Conservation (phyloP, 1,284 basidiomycete species). For the Ceratobasidium sp. region DNA sequence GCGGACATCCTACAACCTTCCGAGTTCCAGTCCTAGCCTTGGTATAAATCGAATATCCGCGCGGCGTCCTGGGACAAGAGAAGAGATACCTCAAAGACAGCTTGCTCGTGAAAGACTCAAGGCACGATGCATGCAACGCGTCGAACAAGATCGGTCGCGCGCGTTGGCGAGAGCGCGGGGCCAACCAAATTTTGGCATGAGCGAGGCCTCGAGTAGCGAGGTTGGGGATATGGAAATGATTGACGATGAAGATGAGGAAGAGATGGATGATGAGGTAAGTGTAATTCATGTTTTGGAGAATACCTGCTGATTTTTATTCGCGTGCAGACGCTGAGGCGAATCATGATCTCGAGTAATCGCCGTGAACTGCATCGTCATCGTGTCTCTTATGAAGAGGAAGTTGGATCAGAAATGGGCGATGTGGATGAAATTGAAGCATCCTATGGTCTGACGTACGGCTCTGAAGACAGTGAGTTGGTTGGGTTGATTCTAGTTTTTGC, state of each 20-base stretch:
- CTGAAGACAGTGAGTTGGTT: slow-evolving; percentile 23
- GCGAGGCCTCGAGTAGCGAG: slow-evolving; percentile 42
- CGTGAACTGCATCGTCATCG: slow-evolving; percentile 37
- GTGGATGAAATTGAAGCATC: slow-evolving; percentile 39
- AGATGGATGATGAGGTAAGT: slow-evolving; percentile 35
- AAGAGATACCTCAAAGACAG: slow-evolving; percentile 36
- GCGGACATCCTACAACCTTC: slow-evolving; percentile 8
- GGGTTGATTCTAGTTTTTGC: neutral
- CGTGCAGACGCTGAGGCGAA: slow-evolving; percentile 30
- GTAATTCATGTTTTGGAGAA: too few species aligned
- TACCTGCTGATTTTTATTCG: neutral
- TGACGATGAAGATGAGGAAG: slow-evolving; percentile 41
- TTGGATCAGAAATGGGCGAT: slow-evolving; percentile 39
- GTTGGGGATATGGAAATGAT: slow-evolving; percentile 39
- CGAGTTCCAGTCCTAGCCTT: slow-evolving; percentile 17
- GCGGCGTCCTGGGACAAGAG: slow-evolving; percentile 14
- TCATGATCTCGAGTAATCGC: slow-evolving; percentile 39
- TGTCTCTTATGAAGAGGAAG: slow-evolving; percentile 39
- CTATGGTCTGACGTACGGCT: slow-evolving; percentile 11
- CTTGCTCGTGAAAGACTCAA: slow-evolving; percentile 42
- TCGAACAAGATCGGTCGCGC: slow-evolving; percentile 39
- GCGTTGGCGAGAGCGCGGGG: slow-evolving; percentile 38
- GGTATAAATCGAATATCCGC: slow-evolving; percentile 22
- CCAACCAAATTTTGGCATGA: slow-evolving; percentile 33
- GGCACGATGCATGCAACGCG: slow-evolving; percentile 44